Evolutionary conservation across 768 basidiomycete genomes (phyloP).

Genomic region (Mycena galopus): DNA sequence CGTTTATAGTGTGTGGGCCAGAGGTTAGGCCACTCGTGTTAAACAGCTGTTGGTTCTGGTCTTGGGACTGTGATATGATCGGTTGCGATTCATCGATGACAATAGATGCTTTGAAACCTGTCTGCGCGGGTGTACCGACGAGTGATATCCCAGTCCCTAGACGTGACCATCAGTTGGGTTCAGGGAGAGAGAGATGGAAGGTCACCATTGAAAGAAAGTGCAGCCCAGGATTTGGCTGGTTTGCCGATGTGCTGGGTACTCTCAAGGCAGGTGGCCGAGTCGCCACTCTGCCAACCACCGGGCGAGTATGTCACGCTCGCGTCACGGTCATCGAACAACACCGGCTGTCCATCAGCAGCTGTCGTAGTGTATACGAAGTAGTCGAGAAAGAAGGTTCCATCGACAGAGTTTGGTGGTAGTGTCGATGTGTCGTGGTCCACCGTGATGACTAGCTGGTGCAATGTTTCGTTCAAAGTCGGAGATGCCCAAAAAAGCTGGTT

Average conservation of each 20-base stretch:
- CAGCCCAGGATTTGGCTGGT: neutral
- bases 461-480: neutral
- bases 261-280: neutral
- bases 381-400: neutral
- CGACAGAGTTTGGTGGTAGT: neutral
- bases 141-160: no score
- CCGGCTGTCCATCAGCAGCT: neutral
- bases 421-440: neutral
- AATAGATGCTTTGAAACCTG: no score
- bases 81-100: no score
- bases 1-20: no score
- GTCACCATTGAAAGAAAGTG: slow-evolving; percentile 14
- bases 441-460: neutral
- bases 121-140: no score
- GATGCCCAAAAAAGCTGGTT: slow-evolving; percentile 11
- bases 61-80: no score
- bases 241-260: neutral
- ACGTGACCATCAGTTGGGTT: no score
- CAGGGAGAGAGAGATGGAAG: no score
- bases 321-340: slow-evolving; percentile 13
- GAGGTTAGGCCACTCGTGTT: no score
- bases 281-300: neutral
- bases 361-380: slow-evolving; percentile 4
- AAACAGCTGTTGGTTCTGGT: no score
- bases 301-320: neutral